A percentile compares a stretch with the other conserved stretches of the same genome.
phyloP scores from a whole-genome alignment of 768 basidiomycete species.

The Cytidiella melzeri region DNA sequence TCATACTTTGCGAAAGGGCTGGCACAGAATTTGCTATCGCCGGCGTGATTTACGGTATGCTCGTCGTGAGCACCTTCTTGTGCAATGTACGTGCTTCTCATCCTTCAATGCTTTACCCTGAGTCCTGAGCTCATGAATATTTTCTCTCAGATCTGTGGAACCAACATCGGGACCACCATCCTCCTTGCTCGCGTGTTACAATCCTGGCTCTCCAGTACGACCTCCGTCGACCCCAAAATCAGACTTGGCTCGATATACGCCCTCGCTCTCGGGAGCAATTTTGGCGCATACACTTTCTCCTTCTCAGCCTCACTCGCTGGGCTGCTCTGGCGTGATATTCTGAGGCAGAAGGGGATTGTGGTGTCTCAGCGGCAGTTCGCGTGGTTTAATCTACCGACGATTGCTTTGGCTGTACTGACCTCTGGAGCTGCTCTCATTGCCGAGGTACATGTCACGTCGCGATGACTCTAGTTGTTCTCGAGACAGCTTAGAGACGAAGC shows the following conservation, averaged over 20 bases:
- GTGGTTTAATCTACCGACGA: conserved; percentile 65
- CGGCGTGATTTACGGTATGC: conserved; percentile 42
- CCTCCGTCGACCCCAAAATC: conserved; percentile 12
- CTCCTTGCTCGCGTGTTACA: conserved; percentile 77
- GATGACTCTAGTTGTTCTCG: no score
- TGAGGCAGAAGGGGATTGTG: conserved; percentile 63
- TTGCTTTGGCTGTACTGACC: conserved; percentile 60
- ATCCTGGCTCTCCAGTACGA: conserved; percentile 24
- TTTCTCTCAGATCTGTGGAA: conserved; percentile 68
- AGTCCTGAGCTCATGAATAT: no score
- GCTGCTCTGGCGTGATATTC: conserved; percentile 73
- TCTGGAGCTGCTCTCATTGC: conserved; percentile 66
- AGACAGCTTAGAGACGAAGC: no score
- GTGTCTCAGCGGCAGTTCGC: conserved; percentile 64
- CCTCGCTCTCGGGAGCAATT: conserved; percentile 82
- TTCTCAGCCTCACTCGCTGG: conserved; percentile 88
- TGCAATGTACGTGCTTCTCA: conserved; percentile 47
- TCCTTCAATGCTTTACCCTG: neutral
- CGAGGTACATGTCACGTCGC: conserved; percentile 51
- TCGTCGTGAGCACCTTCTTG: conserved; percentile 57
- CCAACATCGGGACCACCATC: conserved; percentile 90
- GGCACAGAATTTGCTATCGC: conserved; percentile 17
- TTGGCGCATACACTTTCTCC: conserved; percentile 86
- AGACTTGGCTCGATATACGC: conserved; percentile 34
- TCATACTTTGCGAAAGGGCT: conserved; percentile 14